Percentiles rank a stretch among this genome's conserved stretches.
Evolutionary conservation across 257 asterid species (phyloP).

Genomic region (Gentiana macrophylla): DNA sequence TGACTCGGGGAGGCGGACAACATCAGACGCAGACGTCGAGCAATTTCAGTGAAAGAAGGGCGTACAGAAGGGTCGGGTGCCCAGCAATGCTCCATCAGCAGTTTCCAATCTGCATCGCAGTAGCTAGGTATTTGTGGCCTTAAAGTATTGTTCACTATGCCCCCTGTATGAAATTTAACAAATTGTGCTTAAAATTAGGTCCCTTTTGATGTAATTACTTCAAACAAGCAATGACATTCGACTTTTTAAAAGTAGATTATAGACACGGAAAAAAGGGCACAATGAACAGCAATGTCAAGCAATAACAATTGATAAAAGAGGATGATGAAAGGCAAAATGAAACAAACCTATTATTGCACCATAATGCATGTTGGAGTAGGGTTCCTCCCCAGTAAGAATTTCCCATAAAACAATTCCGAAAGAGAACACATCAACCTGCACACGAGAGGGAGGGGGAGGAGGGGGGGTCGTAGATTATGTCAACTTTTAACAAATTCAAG

Average conservation of each 20-base stretch:
- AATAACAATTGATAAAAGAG: not conserved
- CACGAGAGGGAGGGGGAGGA: not conserved
- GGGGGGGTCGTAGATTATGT: too few species aligned
- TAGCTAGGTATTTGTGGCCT: slow-evolving; percentile 70
- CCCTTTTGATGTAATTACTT: not conserved
- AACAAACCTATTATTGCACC: slow-evolving; percentile 86
- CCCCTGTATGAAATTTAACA: slow-evolving; percentile 39
- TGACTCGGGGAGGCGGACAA: slow-evolving; percentile 36
- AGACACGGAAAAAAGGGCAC: not conserved
- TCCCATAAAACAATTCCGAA: slow-evolving; percentile 96
- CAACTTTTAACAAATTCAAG: too few species aligned
- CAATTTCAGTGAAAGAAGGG: slow-evolving; percentile 78
- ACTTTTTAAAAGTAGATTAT: too few species aligned
- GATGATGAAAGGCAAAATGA: slow-evolving; percentile 4
- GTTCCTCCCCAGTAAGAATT: slow-evolving; percentile 96
- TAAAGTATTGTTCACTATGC: slow-evolving; percentile 78
- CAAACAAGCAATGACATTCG: too few species aligned
- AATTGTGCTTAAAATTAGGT: not conserved
- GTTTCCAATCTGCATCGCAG: slow-evolving; percentile 70
- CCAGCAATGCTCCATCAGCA: slow-evolving; percentile 96
- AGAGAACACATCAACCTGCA: slow-evolving; percentile 91
- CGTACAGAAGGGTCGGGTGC: slow-evolving; percentile 78
- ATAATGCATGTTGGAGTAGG: slow-evolving; percentile 93
- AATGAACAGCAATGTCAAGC: not conserved
- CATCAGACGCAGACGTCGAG: slow-evolving; percentile 68